These are phyloP conservation scores for Hemileccinum impolitum DNA, from an alignment of 768 basidiomycete species.

Conservation along the genomic window DNA sequence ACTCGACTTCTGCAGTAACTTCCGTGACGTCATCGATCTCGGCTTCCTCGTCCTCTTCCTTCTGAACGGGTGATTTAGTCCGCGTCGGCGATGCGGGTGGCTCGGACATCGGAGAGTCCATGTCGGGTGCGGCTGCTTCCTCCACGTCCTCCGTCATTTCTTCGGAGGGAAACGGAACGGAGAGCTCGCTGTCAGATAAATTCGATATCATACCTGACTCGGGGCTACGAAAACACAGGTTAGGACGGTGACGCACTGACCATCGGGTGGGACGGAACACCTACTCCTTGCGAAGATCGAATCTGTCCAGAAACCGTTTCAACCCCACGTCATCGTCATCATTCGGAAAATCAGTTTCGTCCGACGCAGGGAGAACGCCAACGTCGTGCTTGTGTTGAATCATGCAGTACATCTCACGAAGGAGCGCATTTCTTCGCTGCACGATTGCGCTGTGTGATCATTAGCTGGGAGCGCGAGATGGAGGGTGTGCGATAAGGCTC, in stretches of 20 bases:
- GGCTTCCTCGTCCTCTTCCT: slow-evolving; percentile 25
- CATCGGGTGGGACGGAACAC: slow-evolving; percentile 14
- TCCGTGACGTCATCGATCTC: slow-evolving; percentile 19
- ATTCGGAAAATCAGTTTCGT: slow-evolving; percentile 32
- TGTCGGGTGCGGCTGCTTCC: slow-evolving; percentile 16
- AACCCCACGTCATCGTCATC: slow-evolving; percentile 39
- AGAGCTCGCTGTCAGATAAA: slow-evolving; percentile 33
- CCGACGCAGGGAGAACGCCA: slow-evolving; percentile 37
- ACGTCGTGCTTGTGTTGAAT: slow-evolving; percentile 50
- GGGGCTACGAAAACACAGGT: slow-evolving; percentile 28
- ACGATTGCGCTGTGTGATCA: slow-evolving; percentile 50
- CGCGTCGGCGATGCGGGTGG: slow-evolving; percentile 29
- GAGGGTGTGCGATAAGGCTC: slow-evolving; percentile 5
- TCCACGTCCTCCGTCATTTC: slow-evolving; percentile 6
- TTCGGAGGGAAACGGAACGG: slow-evolving; percentile 15
- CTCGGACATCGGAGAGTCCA: slow-evolving; percentile 33
- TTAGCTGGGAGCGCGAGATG: not conserved
- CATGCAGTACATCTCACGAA: slow-evolving; percentile 69
- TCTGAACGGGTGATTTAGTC: slow-evolving; percentile 20
- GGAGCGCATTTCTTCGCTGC: slow-evolving; percentile 63
- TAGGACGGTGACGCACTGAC: slow-evolving; percentile 3
- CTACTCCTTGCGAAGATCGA: slow-evolving; percentile 53
- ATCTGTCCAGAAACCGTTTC: slow-evolving; percentile 51
- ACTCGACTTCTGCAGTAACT: slow-evolving; percentile 9
- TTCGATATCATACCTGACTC: slow-evolving; percentile 40